Evolutionary conservation across 768 basidiomycete genomes (phyloP).

Genomic region (Termitomyces sp.): DNA sequence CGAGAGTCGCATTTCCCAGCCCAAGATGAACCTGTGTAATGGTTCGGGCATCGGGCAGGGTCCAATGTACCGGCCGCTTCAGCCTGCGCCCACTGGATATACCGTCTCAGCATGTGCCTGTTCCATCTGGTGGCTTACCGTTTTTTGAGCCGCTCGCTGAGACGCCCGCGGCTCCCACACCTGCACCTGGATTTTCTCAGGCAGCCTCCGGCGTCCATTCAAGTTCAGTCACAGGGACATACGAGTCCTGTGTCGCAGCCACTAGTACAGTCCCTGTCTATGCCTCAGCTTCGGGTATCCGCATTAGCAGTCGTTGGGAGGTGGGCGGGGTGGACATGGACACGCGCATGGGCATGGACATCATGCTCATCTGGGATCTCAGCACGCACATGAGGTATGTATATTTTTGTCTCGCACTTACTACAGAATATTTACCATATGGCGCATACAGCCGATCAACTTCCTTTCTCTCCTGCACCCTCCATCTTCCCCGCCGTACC

Average conservation of each 20-base stretch:
- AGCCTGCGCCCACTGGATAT: no score
- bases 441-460: conserved; percentile 66
- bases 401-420: conserved; percentile 3
- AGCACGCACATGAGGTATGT: conserved; percentile 47
- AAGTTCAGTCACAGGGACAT: no score
- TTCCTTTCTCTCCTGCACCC: conserved; percentile 83
- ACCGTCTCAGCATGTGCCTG: conserved; percentile 9
- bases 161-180: conserved; percentile 7
- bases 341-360: neutral
- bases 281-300: conserved; percentile 1
- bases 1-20: no score
- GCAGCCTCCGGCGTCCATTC: neutral
- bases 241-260: neutral
- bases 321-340: neutral
- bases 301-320: conserved; percentile 28
- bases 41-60: no score
- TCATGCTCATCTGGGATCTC: neutral
- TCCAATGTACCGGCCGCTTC: neutral
- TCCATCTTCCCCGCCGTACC: conserved; percentile 79
- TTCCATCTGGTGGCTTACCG: conserved; percentile 22
- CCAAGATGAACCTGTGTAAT: no score
- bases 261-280: neutral
- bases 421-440: neutral
- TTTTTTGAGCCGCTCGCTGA: conserved; percentile 55
- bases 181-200: conserved; percentile 21